Conservation (phyloP, 345 rosid genomes). For the Excoecaria agallocha region DNA sequence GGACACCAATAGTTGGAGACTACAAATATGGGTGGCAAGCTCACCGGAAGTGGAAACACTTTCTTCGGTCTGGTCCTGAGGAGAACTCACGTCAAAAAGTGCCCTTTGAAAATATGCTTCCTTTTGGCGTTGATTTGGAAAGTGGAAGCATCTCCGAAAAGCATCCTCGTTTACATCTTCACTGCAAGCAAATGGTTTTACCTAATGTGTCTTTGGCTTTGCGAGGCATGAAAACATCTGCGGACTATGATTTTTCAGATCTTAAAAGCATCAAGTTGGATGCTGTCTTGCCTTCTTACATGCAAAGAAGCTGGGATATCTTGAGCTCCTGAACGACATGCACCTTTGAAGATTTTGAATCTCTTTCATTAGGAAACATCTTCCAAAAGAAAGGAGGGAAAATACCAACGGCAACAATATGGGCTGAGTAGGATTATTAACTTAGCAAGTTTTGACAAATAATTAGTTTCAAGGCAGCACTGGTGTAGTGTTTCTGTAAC, state of each 20-base stretch:
- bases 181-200: slow-evolving; percentile 67
- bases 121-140: slow-evolving; percentile 67
- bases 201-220: slow-evolving; percentile 67
- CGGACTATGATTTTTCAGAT: slow-evolving; percentile 48
- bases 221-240: slow-evolving; percentile 30
- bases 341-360: not conserved
- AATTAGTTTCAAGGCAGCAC: not conserved
- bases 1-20: slow-evolving; percentile 94
- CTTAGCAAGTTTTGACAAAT: not conserved
- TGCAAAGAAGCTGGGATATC: slow-evolving; percentile 70
- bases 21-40: slow-evolving; percentile 88
- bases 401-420: not conserved
- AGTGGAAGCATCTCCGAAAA: slow-evolving; percentile 66
- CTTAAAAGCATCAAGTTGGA: slow-evolving; percentile 51
- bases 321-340: slow-evolving; percentile 36
- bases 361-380: not conserved
- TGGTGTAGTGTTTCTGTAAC: not conserved
- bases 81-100: slow-evolving; percentile 17
- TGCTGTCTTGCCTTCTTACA: slow-evolving; percentile 80
- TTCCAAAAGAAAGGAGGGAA: not conserved
- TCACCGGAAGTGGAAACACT: slow-evolving; percentile 50
- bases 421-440: not conserved
- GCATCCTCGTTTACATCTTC: slow-evolving; percentile 84
- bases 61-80: slow-evolving; percentile 21
- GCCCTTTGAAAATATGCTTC: slow-evolving; percentile 31